Evolutionary conservation across 371 early-diverging fungal species (phyloP).

Genomic region (Amoeboaphelidium occidentale): DNA sequence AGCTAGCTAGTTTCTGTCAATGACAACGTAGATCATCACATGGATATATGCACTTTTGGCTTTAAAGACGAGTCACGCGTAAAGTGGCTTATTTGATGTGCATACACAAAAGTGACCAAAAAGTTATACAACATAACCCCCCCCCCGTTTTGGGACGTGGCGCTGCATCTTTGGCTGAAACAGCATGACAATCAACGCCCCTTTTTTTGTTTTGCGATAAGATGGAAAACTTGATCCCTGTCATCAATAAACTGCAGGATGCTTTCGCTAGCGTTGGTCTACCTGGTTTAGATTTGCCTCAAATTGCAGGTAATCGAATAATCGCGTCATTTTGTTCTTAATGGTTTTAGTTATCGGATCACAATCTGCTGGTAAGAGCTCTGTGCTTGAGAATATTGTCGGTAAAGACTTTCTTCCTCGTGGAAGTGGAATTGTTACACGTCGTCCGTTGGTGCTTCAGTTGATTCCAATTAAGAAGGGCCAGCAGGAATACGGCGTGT

Average conservation of each 20-base stretch:
- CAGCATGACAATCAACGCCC: too few species aligned
- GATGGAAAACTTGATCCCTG: constrained; percentile 57
- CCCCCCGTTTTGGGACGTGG: too few species aligned
- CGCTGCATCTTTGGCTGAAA: too few species aligned
- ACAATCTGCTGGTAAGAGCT: constrained; percentile 79
- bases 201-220: too few species aligned
- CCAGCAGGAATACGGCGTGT: constrained; percentile 2
- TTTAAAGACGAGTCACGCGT: too few species aligned
- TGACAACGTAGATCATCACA: too few species aligned
- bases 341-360: constrained; percentile 18
- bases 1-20: too few species aligned
- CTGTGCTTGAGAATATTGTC: constrained; percentile 71
- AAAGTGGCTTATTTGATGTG: too few species aligned
- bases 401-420: constrained; percentile 74
- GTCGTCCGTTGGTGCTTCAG: constrained; percentile 75
- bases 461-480: constrained; percentile 17
- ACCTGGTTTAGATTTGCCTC: neutral
- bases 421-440: constrained; percentile 79
- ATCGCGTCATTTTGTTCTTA: neutral
- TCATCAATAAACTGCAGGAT: constrained; percentile 76
- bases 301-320: neutral
- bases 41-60: too few species aligned
- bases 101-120: too few species aligned
- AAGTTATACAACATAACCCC: too few species aligned
- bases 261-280: constrained; percentile 57